Percentiles rank a stretch among this genome's conserved stretches.
These are phyloP conservation scores for Lizonia empirigonia DNA, from an alignment of 2,329 filamentous ascomycete species.

Conservation along the genomic window DNA sequence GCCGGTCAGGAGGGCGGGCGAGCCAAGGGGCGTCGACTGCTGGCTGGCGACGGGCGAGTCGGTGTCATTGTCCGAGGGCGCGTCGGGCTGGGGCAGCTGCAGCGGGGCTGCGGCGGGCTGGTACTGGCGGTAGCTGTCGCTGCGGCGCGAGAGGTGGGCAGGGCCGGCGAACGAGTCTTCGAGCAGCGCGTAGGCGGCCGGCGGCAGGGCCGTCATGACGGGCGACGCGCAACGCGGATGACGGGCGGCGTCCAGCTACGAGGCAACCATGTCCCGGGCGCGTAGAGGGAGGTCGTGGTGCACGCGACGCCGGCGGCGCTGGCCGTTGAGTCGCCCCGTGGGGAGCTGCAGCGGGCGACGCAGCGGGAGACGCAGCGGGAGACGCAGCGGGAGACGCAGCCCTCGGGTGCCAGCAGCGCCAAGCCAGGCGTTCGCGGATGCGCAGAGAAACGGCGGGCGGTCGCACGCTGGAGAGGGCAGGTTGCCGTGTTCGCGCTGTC, in stretches of 20 bases:
- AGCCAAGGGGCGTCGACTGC: conserved; percentile 37
- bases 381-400: conserved; percentile 31
- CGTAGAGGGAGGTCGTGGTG: conserved; percentile 11
- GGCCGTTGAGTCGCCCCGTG: conserved; percentile 7
- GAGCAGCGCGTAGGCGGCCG: conserved; percentile 38
- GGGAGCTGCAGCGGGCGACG: conserved; percentile 24
- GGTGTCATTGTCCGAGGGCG: conserved; percentile 36
- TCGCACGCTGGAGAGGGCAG: conserved; percentile 2
- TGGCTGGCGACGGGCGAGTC: conserved; percentile 32
- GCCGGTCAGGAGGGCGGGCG: conserved; percentile 31
- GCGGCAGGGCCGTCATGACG: conserved; percentile 30
- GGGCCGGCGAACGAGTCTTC: conserved; percentile 40
- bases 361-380: no score
- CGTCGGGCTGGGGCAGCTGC: conserved; percentile 16
- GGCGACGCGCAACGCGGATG: conserved; percentile 7
- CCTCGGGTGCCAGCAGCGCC: conserved; percentile 19
- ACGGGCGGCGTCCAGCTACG: conserved; percentile 15
- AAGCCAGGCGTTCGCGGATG: conserved; percentile 23
- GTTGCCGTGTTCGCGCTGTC: conserved; percentile 2
- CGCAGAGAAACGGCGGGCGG: neutral
- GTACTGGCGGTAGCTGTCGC: conserved; percentile 33
- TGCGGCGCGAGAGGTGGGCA: conserved; percentile 35
- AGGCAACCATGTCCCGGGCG: conserved; percentile 30
- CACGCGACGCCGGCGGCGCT: conserved; percentile 27
- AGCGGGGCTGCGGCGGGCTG: conserved; percentile 33